phyloP scores from a whole-genome alignment of 306 rosid species.

The Lathyrus sativus region DNA sequence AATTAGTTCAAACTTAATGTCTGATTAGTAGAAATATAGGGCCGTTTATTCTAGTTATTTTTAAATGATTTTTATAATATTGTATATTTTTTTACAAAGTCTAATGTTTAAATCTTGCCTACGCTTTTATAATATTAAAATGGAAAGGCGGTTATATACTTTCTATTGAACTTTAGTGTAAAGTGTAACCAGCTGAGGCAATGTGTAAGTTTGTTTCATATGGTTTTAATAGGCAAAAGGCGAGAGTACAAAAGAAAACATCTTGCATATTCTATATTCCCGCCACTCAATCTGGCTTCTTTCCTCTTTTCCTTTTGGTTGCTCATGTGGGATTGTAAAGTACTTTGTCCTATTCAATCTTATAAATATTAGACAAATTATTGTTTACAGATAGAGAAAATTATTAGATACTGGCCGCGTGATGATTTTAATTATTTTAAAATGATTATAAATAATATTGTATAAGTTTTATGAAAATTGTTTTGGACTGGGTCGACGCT shows the following conservation, averaged over 20 bases:
- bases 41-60: no score
- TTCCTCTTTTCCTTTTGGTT: conserved; percentile 13
- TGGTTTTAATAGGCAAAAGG: background rate
- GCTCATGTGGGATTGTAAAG: conserved; percentile 26
- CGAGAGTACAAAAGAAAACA: conserved; percentile 33
- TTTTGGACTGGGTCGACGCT: no score
- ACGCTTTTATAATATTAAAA: background rate
- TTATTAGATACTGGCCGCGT: no score
- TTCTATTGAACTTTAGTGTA: conserved; percentile 20
- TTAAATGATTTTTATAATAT: no score
- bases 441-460: no score
- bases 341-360: conserved; percentile 10
- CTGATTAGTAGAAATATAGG: no score
- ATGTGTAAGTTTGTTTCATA: conserved; percentile 23
- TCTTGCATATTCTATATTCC: background rate
- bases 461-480: no score
- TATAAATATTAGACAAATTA: background rate
- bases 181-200: conserved; percentile 12
- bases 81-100: no score
- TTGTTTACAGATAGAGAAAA: background rate
- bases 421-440: no score
- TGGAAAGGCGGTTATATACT: background rate
- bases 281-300: conserved; percentile 9
- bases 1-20: background rate
- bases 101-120: no score